Evolutionary conservation across 176 grass and related monocot genomes (phyloP).

Genomic region (Elymus sibiricus): DNA sequence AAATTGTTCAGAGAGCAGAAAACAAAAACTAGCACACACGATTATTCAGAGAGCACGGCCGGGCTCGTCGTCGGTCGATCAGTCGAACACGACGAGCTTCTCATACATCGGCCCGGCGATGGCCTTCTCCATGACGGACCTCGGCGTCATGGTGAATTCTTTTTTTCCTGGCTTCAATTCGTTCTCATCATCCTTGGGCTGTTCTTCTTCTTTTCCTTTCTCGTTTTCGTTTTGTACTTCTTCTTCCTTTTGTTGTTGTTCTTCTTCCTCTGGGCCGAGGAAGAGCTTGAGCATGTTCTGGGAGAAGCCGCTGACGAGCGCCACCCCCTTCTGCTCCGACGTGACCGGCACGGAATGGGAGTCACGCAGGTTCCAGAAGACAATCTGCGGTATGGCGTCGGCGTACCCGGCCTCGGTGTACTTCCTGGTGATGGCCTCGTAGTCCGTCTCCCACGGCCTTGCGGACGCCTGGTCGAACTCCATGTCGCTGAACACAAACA

Average conservation of each 20-base stretch:
- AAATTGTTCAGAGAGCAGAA: neutral
- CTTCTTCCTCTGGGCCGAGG: neutral
- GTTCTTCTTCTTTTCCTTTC: no score
- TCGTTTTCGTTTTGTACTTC: no score
- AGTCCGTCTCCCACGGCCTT: slow-evolving; percentile 69
- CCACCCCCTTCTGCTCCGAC: slow-evolving; percentile 55
- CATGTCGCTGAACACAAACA: slow-evolving; percentile 76
- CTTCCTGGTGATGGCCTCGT: slow-evolving; percentile 68
- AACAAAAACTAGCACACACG: neutral
- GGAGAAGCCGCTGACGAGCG: slow-evolving; percentile 76
- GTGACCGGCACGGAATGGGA: slow-evolving; percentile 52
- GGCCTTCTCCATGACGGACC: slow-evolving; percentile 56
- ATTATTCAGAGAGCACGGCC: no score
- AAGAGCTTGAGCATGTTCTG: slow-evolving; percentile 81
- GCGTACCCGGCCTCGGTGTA: slow-evolving; percentile 58
- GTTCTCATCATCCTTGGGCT: no score
- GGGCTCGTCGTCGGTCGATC: neutral
- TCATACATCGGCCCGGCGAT: slow-evolving; percentile 55
- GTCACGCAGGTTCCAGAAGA: slow-evolving; percentile 82
- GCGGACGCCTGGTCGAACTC: slow-evolving; percentile 55
- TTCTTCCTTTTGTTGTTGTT: neutral
- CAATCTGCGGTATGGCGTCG: slow-evolving; percentile 55
- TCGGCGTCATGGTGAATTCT: slow-evolving; percentile 3
- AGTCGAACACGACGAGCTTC: slow-evolving; percentile 56
- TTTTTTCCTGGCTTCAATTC: neutral